Conservation (phyloP, 805 yeast genomes). For the Metschnikowia corniflorae region DNA sequence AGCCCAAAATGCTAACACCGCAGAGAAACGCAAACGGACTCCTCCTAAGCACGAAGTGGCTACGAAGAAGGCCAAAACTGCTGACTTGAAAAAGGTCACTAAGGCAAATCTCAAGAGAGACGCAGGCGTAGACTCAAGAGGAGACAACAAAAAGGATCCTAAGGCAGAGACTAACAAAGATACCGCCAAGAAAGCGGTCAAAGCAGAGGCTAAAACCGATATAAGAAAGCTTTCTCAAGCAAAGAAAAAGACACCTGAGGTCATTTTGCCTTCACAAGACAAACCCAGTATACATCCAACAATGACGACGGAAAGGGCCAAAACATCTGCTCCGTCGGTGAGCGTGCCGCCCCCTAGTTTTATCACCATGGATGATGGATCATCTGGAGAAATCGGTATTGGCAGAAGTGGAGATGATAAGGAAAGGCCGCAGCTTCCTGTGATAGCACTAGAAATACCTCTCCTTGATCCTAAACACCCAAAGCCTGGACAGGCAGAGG, state of each 20-base stretch:
- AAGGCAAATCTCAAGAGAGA: constrained; percentile 2
- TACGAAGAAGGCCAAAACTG: constrained; percentile 12
- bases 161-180: constrained; percentile 4
- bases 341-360: constrained; percentile 20
- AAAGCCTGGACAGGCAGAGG: constrained; percentile 56
- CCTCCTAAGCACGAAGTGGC: constrained; percentile 13
- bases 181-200: constrained; percentile 5
- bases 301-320: constrained; percentile 22
- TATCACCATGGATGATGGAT: constrained; percentile 12
- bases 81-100: constrained; percentile 7
- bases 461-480: constrained; percentile 45
- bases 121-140: constrained; percentile 11
- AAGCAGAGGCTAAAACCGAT: constrained; percentile 5
- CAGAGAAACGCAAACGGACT: constrained; percentile 11
- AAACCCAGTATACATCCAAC: constrained; percentile 20
- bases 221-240: constrained; percentile 6
- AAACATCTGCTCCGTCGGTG: constrained; percentile 4
- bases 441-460: constrained; percentile 55
- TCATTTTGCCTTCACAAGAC: constrained; percentile 10
- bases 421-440: constrained; percentile 31
- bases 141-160: constrained; percentile 10
- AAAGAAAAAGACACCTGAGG: constrained; percentile 23
- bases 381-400: constrained; percentile 4
- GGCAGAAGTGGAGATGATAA: constrained; percentile 12
- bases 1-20: constrained; percentile 2